These are phyloP conservation scores for Globisporangium echinulatum DNA, from an alignment of 352 stramenopile genomes.

Conservation along the genomic window DNA sequence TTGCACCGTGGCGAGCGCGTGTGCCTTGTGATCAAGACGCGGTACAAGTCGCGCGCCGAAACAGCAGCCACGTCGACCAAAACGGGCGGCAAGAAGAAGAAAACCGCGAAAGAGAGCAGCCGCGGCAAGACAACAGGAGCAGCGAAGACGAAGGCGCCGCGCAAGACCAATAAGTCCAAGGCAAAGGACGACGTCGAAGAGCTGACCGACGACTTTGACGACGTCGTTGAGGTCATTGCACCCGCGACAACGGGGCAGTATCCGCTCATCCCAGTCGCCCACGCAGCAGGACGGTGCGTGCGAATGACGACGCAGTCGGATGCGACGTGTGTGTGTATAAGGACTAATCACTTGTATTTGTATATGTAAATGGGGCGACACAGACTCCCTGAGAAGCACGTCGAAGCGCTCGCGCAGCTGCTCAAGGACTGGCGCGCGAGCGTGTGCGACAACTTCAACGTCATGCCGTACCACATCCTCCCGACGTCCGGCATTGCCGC, in stretches of 20 bases:
- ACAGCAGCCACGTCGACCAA: constrained; percentile 14
- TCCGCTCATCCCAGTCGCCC: constrained; percentile 43
- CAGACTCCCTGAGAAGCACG: constrained; percentile 65
- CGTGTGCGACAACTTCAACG: constrained; percentile 79
- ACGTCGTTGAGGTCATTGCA: constrained; percentile 44
- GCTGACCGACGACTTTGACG: constrained; percentile 55
- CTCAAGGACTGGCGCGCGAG: constrained; percentile 84
- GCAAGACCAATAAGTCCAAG: constrained; percentile 32
- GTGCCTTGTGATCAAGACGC: constrained; percentile 76
- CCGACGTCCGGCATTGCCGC: constrained; percentile 70
- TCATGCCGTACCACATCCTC: constrained; percentile 87
- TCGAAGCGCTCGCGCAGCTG: constrained; percentile 66
- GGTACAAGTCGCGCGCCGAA: constrained; percentile 28
- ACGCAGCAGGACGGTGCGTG: constrained; percentile 36
- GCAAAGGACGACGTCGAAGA: constrained; percentile 44
- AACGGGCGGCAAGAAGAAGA: constrained; percentile 28
- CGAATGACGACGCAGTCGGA: too few relatives aligned
- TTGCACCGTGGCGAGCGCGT: constrained; percentile 63
- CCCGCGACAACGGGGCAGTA: constrained; percentile 22
- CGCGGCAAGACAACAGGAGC: not conserved
- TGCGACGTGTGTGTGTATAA: constrained; percentile 6
- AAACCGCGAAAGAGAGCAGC: constrained; percentile 18
- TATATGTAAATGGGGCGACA: not conserved
- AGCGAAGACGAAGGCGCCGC: constrained; percentile 16
- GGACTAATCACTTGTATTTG: too few relatives aligned